A percentile compares a stretch with the other conserved stretches of the same genome.
phyloP scores from a whole-genome alignment of 1,139 yeast species.

The Zygosaccharomyces sapae region DNA sequence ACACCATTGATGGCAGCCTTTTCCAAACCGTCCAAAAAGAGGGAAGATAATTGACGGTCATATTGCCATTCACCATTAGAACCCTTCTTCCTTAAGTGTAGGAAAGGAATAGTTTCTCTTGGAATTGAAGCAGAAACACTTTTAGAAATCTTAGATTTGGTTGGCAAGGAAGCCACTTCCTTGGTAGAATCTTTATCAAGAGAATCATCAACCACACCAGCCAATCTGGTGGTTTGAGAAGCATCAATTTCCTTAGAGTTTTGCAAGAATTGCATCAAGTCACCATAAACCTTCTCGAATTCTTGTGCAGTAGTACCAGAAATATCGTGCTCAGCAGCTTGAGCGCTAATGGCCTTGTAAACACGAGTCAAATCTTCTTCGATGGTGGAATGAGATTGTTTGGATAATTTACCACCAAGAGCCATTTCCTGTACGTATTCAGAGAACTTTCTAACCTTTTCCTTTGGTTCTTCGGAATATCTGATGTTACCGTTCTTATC shows the following conservation, averaged over 20 bases:
- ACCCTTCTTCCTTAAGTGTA: slow-evolving; percentile 78
- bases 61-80: slow-evolving; percentile 77
- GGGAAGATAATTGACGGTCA: slow-evolving; percentile 70
- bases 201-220: slow-evolving; percentile 43
- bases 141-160: slow-evolving; percentile 60
- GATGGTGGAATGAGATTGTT: slow-evolving; percentile 60
- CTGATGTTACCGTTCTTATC: slow-evolving; percentile 83
- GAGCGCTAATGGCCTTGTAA: slow-evolving; percentile 74
- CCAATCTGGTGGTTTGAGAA: slow-evolving; percentile 40
- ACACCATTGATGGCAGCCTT: slow-evolving; percentile 90
- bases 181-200: slow-evolving; percentile 62
- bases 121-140: slow-evolving; percentile 73
- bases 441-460: slow-evolving; percentile 88
- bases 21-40: slow-evolving; percentile 86
- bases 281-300: slow-evolving; percentile 75
- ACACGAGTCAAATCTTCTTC: slow-evolving; percentile 79
- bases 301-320: slow-evolving; percentile 64
- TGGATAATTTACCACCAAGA: slow-evolving; percentile 83
- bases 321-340: slow-evolving; percentile 43
- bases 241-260: slow-evolving; percentile 58
- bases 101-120: slow-evolving; percentile 88
- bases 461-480: slow-evolving; percentile 82
- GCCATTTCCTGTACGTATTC: slow-evolving; percentile 97
- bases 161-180: slow-evolving; percentile 80
- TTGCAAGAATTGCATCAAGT: slow-evolving; percentile 70